phyloP scores from a whole-genome alignment of 306 rosid genomes.

The Fagus crenata region DNA sequence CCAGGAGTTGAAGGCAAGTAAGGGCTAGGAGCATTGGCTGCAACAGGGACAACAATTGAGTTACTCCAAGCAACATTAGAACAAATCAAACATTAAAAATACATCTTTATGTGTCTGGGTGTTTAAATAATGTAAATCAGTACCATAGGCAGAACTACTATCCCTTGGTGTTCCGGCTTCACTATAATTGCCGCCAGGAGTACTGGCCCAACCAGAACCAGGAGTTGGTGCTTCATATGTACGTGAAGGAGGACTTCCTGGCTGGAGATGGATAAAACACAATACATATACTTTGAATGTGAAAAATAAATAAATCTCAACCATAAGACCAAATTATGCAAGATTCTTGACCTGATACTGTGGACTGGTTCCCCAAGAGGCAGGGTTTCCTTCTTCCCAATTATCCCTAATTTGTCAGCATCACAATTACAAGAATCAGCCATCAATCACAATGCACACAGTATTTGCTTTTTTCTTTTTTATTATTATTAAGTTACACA shows the following conservation, averaged over 20 bases:
- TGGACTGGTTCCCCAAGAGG: slow-evolving; percentile 91
- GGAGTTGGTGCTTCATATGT: slow-evolving; percentile 97
- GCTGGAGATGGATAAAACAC: slow-evolving; percentile 38
- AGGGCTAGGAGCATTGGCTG: slow-evolving; percentile 97
- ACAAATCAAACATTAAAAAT: background rate
- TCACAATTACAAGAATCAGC: slow-evolving; percentile 27
- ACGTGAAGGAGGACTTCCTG: slow-evolving; percentile 80
- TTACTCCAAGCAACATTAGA: slow-evolving; percentile 4
- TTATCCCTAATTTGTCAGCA: slow-evolving; percentile 64
- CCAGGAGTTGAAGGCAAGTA: slow-evolving; percentile 99
- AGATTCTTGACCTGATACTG: slow-evolving; percentile 70
- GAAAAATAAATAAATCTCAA: too few relatives aligned
- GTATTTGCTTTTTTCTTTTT: too few relatives aligned
- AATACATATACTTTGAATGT: too few relatives aligned
- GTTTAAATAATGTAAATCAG: background rate
- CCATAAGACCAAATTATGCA: too few relatives aligned
- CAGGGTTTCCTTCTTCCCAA: slow-evolving; percentile 99
- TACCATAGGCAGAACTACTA: slow-evolving; percentile 70
- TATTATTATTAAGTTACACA: too few relatives aligned
- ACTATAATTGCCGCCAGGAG: slow-evolving; percentile 87
- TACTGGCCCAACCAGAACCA: slow-evolving; percentile 94
- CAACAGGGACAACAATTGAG: background rate
- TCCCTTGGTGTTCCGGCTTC: slow-evolving; percentile 96
- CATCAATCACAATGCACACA: slow-evolving; percentile 16
- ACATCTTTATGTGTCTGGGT: background rate